Percentiles rank a stretch among this genome's conserved stretches.
These are phyloP conservation scores for Artomyces pyxidatus DNA, from an alignment of 768 basidiomycete genomes.

Conservation along the genomic window DNA sequence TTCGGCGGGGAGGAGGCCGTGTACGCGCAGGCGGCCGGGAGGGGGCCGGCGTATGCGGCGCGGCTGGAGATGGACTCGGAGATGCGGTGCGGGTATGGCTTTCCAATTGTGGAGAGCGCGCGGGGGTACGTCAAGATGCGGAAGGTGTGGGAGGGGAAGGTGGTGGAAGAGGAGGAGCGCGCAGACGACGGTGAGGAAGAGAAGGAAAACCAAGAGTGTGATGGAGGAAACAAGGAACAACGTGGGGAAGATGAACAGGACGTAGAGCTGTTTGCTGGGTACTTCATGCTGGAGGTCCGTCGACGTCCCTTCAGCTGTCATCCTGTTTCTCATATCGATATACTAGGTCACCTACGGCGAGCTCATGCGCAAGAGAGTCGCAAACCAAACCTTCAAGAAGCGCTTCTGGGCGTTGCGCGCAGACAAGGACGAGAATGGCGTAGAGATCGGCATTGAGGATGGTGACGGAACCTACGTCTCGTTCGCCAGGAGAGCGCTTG, in stretches of 20 bases:
- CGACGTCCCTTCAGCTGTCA: no score
- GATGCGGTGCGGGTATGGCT: neutral
- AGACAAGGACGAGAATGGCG: neutral
- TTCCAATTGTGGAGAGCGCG: neutral
- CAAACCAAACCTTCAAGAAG: neutral
- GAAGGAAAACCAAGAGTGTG: no score
- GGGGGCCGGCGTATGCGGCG: neutral
- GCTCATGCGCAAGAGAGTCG: neutral
- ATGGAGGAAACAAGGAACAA: no score
- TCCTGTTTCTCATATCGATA: no score
- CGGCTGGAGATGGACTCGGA: neutral
- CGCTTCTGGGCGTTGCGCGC: neutral
- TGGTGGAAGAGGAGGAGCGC: no score
- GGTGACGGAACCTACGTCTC: neutral
- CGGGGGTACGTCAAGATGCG: neutral
- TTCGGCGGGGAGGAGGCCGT: neutral
- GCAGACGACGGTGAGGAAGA: no score
- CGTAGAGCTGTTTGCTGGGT: neutral
- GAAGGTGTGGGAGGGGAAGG: neutral
- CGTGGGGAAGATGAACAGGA: no score
- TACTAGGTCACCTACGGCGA: neutral
- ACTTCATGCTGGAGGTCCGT: neutral
- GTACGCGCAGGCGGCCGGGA: neutral
- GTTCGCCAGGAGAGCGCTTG: neutral
- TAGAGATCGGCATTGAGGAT: neutral